A percentile compares a stretch with the other conserved stretches of the same genome.
Evolutionary conservation across 148 eudicot species (phyloP).

Genomic region (Rhododendron vialii): DNA sequence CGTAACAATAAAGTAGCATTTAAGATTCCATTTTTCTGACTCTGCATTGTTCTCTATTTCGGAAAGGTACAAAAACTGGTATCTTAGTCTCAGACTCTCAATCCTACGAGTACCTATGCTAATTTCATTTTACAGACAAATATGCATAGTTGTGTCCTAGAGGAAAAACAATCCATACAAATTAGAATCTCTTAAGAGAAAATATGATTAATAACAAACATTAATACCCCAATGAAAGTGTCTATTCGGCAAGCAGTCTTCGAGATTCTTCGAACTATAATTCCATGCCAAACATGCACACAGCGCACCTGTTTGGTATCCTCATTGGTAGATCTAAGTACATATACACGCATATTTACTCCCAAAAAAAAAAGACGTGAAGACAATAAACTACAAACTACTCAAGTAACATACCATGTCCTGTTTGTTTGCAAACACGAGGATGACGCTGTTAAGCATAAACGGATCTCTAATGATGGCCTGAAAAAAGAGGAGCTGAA

Average conservation of each 20-base stretch:
- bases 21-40: background rate
- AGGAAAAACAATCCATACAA: background rate
- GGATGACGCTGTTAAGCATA: slow-evolving; percentile 91
- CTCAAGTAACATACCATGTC: slow-evolving; percentile 67
- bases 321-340: background rate
- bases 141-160: background rate
- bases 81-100: background rate
- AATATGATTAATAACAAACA: background rate
- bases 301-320: background rate
- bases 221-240: background rate
- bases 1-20: background rate
- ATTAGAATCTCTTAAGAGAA: background rate
- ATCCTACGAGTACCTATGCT: background rate
- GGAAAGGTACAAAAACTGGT: background rate
- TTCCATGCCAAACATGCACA: background rate
- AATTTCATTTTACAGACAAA: background rate
- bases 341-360: background rate
- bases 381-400: background rate
- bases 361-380: background rate
- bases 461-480: slow-evolving; percentile 90
- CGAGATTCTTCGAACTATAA: background rate
- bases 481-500: slow-evolving; percentile 45
- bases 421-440: slow-evolving; percentile 98
- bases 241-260: background rate
- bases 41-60: background rate